These are phyloP conservation scores for Didymella glomerata DNA, from an alignment of 2,329 filamentous ascomycete genomes.

Conservation along the genomic window DNA sequence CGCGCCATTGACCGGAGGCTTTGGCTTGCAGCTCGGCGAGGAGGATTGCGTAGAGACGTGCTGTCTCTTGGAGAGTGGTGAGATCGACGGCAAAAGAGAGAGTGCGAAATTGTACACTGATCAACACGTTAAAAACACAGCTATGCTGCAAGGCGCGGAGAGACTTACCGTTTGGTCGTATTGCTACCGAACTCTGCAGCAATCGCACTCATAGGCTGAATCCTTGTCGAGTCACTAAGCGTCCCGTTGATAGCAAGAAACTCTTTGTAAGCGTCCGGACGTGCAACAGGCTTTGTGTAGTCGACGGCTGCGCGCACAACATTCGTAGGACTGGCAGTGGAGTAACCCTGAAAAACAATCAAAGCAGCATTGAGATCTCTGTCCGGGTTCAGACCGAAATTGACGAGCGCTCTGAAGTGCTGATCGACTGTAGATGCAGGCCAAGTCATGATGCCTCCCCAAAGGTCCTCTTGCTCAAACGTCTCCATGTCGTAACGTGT, in stretches of 20 bases:
- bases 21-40: slow-evolving; percentile 35
- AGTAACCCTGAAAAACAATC: slow-evolving; percentile 25
- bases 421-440: slow-evolving; percentile 21
- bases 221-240: slow-evolving; percentile 29
- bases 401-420: slow-evolving; percentile 23
- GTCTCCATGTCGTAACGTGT: slow-evolving; percentile 33
- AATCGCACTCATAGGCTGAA: slow-evolving; percentile 26
- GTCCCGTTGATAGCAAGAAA: slow-evolving; percentile 27
- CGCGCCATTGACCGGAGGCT: slow-evolving; percentile 34
- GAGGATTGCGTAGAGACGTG: slow-evolving; percentile 41
- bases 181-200: slow-evolving; percentile 27
- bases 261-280: slow-evolving; percentile 27
- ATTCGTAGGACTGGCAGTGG: slow-evolving; percentile 21
- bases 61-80: slow-evolving; percentile 26
- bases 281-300: slow-evolving; percentile 25
- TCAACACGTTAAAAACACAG: background rate
- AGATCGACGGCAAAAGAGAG: slow-evolving; percentile 37
- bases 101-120: slow-evolving; percentile 27
- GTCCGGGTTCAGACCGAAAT: slow-evolving; percentile 18
- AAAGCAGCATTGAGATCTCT: slow-evolving; percentile 22
- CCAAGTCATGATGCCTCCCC: slow-evolving; percentile 25
- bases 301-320: slow-evolving; percentile 26
- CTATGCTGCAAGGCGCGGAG: background rate
- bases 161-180: slow-evolving; percentile 15
- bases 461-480: slow-evolving; percentile 28